Conservation (phyloP, 2,329 filamentous ascomycete genomes). For the Massarina eburnea region DNA sequence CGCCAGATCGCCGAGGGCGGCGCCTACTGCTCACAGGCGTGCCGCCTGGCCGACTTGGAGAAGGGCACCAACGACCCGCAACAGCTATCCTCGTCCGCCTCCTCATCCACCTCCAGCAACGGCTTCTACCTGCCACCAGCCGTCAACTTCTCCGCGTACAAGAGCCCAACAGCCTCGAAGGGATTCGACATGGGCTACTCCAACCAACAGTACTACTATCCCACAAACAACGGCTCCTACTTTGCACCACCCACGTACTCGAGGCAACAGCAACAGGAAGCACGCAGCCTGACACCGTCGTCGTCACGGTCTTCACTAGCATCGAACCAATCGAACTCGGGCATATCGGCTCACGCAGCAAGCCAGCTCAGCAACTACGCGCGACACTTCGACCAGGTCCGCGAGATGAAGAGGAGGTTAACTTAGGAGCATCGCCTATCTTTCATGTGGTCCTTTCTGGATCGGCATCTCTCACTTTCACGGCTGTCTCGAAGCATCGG, state of each 20-base stretch:
- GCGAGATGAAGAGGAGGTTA: constrained; percentile 55
- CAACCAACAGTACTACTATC: constrained; percentile 43
- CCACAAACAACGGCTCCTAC: constrained; percentile 42
- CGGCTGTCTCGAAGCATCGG: constrained; percentile 17
- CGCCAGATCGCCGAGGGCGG: constrained; percentile 75
- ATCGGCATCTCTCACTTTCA: constrained; percentile 21
- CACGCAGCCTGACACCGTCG: constrained; percentile 57
- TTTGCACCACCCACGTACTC: constrained; percentile 28
- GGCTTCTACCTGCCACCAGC: constrained; percentile 72
- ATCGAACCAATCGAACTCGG: constrained; percentile 62
- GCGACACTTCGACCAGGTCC: constrained; percentile 82
- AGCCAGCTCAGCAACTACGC: constrained; percentile 84
- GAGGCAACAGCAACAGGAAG: constrained; percentile 43
- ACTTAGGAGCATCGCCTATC: constrained; percentile 12
- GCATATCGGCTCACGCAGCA: constrained; percentile 73
- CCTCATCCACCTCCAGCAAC: constrained; percentile 53
- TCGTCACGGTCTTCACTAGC: constrained; percentile 83
- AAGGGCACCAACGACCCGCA: constrained; percentile 53
- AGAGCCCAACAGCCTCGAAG: constrained; percentile 55
- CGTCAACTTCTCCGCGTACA: constrained; percentile 71
- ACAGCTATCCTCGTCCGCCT: constrained; percentile 56
- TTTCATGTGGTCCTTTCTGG: neutral
- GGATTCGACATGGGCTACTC: constrained; percentile 48
- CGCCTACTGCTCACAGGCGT: constrained; percentile 90
- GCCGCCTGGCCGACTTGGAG: constrained; percentile 85